These are phyloP conservation scores for Colletotrichum sp. DNA, from an alignment of 2,329 filamentous ascomycete species.

Conservation along the genomic window DNA sequence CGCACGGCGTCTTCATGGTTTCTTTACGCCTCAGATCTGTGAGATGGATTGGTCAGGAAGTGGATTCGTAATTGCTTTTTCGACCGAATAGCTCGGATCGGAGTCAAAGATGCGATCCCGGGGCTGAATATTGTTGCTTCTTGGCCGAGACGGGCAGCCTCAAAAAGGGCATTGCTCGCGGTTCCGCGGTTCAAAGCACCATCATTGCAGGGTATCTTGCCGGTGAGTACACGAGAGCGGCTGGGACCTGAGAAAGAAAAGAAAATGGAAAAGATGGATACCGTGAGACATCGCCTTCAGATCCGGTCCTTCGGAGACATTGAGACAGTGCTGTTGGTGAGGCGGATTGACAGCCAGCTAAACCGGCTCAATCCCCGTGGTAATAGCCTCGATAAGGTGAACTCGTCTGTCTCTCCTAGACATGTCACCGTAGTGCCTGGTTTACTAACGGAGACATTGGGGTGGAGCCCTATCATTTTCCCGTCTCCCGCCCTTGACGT, in stretches of 20 bases:
- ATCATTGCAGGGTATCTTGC: neutral
- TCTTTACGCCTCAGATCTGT: neutral
- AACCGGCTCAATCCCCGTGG: slow-evolving; percentile 8
- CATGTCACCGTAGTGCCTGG: neutral
- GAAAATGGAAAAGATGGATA: neutral
- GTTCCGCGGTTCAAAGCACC: neutral
- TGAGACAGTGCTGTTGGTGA: neutral
- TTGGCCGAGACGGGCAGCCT: neutral
- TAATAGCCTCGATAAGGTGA: neutral
- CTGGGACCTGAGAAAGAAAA: neutral
- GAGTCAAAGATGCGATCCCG: neutral
- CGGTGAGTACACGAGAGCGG: neutral
- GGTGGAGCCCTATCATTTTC: neutral
- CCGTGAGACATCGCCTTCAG: slow-evolving; percentile 1
- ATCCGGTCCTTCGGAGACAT: neutral
- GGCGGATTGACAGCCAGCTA: neutral
- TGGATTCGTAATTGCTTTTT: neutral
- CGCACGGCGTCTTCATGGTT: neutral
- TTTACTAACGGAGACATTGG: neutral
- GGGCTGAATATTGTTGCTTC: neutral
- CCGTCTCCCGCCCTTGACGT: neutral
- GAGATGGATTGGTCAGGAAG: neutral
- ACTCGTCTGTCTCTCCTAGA: neutral
- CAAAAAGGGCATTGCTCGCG: neutral
- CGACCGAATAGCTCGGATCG: neutral